Evolutionary conservation across 2,329 filamentous ascomycete genomes (phyloP).

Genomic region (Verticillium nonalfalfae): DNA sequence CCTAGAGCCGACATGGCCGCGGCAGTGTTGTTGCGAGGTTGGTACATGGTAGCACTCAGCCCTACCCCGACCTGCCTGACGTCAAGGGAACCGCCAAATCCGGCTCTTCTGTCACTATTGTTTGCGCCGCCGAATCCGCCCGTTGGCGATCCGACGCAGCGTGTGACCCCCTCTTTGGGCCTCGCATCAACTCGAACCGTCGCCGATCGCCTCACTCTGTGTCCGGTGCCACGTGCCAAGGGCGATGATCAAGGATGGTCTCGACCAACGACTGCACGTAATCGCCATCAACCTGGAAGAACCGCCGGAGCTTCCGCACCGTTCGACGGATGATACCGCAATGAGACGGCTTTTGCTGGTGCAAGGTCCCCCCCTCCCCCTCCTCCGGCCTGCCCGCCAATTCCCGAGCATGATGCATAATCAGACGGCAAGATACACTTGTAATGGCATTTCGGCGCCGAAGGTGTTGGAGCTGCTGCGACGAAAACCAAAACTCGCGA

Average conservation of each 20-base stretch:
- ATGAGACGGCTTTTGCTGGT: not conserved
- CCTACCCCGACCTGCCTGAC: not conserved
- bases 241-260: not conserved
- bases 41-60: not conserved
- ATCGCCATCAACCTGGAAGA: not conserved
- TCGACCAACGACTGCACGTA: not conserved
- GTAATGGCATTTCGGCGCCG: not conserved
- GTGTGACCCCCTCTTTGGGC: not conserved
- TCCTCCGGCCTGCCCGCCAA: not conserved
- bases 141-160: not conserved
- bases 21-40: not conserved
- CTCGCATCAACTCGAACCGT: not conserved
- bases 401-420: not conserved
- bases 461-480: not conserved
- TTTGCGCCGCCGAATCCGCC: not conserved
- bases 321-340: not conserved
- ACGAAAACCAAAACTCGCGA: not conserved
- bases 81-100: not conserved
- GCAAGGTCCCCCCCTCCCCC: too few species aligned
- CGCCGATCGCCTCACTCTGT: not conserved
- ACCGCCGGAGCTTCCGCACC: not conserved
- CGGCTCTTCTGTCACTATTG: not conserved
- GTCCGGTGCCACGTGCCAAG: not conserved
- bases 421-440: not conserved
- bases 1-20: not conserved